Evolutionary conservation across 2,329 filamentous ascomycete genomes (phyloP).

Genomic region (Microthyrium microscopicum): DNA sequence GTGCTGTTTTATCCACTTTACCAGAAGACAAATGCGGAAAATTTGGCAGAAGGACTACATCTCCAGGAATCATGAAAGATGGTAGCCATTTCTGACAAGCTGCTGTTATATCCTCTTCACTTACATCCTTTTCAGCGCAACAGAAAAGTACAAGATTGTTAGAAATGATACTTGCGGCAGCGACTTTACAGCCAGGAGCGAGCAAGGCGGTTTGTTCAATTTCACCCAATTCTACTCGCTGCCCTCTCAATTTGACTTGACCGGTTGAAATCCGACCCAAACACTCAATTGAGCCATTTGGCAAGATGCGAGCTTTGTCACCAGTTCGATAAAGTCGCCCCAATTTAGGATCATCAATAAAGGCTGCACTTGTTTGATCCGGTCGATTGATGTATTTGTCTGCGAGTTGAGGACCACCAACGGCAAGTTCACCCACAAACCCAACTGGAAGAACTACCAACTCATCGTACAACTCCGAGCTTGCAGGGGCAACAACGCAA

Average conservation of each 20-base stretch:
- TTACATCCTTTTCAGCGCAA: slow-evolving; percentile 31
- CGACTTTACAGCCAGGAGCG: slow-evolving; percentile 35
- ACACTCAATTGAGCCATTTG: slow-evolving; percentile 61
- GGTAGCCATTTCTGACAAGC: slow-evolving; percentile 63
- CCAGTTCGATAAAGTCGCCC: slow-evolving; percentile 70
- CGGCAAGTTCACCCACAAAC: slow-evolving; percentile 59
- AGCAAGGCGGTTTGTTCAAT: slow-evolving; percentile 21
- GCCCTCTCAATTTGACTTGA: slow-evolving; percentile 75
- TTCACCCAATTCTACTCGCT: slow-evolving; percentile 62
- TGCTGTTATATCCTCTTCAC: slow-evolving; percentile 30
- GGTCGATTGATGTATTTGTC: slow-evolving; percentile 66
- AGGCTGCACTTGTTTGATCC: slow-evolving; percentile 56
- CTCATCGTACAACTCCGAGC: slow-evolving; percentile 11
- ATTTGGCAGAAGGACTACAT: slow-evolving; percentile 44
- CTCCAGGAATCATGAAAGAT: slow-evolving; percentile 64
- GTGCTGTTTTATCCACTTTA: slow-evolving; percentile 56
- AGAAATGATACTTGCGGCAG: slow-evolving; percentile 48
- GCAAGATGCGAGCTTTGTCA: slow-evolving; percentile 56
- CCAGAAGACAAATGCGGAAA: slow-evolving; percentile 69
- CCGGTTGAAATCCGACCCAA: slow-evolving; percentile 63
- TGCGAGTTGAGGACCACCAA: slow-evolving; percentile 69
- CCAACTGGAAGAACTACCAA: slow-evolving; percentile 45
- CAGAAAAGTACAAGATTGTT: slow-evolving; percentile 63
- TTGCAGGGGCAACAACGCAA: slow-evolving; percentile 43
- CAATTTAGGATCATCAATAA: slow-evolving; percentile 46